Evolutionary conservation across 768 basidiomycete species (phyloP).

Genomic region (Phylloporus rhodoxanthus): DNA sequence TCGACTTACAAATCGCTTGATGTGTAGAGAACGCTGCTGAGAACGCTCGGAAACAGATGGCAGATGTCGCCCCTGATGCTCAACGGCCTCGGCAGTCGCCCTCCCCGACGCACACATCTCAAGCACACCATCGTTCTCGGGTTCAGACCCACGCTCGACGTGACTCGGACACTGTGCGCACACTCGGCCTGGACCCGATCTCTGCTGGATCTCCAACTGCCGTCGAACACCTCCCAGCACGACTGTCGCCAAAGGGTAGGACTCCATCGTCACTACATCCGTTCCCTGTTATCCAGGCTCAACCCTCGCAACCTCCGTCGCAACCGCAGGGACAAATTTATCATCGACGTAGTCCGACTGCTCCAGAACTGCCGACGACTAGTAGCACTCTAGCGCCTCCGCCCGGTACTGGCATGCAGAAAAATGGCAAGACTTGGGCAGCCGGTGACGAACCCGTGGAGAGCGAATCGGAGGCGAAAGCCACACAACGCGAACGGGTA

Average conservation of each 20-base stretch:
- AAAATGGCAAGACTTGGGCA: constrained; percentile 41
- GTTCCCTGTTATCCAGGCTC: constrained; percentile 22
- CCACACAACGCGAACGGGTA: constrained; percentile 20
- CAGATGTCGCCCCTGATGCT: constrained; percentile 8
- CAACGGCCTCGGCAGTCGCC: constrained; percentile 46
- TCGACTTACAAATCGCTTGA: constrained; percentile 8
- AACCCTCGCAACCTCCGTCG: constrained; percentile 16
- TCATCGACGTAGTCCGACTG: constrained; percentile 66
- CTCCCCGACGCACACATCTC: constrained; percentile 40
- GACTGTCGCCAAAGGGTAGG: constrained; percentile 30
- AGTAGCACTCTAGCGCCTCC: constrained; percentile 27
- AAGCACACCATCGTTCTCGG: constrained; percentile 27
- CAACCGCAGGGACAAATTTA: constrained; percentile 32
- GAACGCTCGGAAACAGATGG: constrained; percentile 17
- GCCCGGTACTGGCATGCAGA: constrained; percentile 15
- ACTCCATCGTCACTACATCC: constrained; percentile 16
- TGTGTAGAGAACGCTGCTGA: constrained; percentile 25
- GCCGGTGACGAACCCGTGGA: constrained; percentile 40
- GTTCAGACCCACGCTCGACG: constrained; percentile 52
- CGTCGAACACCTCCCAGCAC: constrained; percentile 35
- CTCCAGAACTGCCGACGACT: constrained; percentile 51
- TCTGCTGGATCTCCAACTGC: constrained; percentile 51
- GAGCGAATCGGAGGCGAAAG: constrained; percentile 31
- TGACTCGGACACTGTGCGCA: constrained; percentile 73
- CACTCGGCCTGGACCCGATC: constrained; percentile 33